Evolutionary conservation across 2,329 filamentous ascomycete species (phyloP), one percentile per base, ranked within the genome.

Genomic region (Phialophora expanda): DNA sequence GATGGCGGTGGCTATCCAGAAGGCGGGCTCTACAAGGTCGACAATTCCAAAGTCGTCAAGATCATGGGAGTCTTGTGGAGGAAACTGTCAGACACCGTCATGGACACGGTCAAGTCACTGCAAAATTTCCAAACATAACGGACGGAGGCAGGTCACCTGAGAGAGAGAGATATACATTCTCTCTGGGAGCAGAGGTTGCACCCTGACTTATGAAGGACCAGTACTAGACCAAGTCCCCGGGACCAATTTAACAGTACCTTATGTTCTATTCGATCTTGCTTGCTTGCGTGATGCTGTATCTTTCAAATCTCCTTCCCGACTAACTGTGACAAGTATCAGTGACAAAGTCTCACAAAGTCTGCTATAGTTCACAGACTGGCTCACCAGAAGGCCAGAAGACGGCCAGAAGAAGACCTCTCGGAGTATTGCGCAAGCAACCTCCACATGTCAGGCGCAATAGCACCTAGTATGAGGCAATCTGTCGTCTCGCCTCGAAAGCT

Each of bases 21-120:
- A 50, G 54, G 41, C 26, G 61, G 61, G 41, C 14, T 65, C 20
- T 57, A 65, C 57, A 46, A 56, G 32, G 62, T 58, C 54, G 62
- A 61, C 24, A 65, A 57, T 30, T 32, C 12, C 62, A 65, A 64
- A 28, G 56, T 44, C 11, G 34, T 44, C 12, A 58, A 46, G 56
- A 58, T 46, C 20, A 5, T 62, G 50, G 60, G 41, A 8, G 12
- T 62, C 2, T 20, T 22, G 20, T 63, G 59, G 51, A 62, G 26
- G 59, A 57, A 53, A 30, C 54, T 66, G 59, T 30, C 53, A 48
- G 61, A 63, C 38, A 65, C 65, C 1, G 68, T 72, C 30, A 65
- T 69, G 50, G 70, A 72, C 61, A 56, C 70, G 6, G 69, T 69
- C 12, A 70, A 70, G 34, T 70, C 69, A 41, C 61, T 72, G 24